A percentile compares a stretch with the other conserved stretches of the same genome.
phyloP scores from a whole-genome alignment of 75 land plant species.

The Cryptomeria japonica region DNA sequence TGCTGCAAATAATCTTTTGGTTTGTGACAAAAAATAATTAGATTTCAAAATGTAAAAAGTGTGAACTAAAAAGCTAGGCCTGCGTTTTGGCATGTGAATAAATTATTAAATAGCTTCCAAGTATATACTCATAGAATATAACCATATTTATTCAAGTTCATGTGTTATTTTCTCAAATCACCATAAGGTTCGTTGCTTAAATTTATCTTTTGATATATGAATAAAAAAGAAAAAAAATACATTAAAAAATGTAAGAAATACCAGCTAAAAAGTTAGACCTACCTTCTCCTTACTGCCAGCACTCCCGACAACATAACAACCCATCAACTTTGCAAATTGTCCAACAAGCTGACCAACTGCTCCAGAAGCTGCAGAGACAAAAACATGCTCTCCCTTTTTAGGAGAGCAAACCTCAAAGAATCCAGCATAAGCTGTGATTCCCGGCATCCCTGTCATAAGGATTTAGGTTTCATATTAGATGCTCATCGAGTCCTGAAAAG shows the following conservation, averaged over 20 bases:
- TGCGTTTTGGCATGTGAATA: conserved; percentile 33
- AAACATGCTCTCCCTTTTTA: conserved; percentile 53
- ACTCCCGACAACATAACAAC: conserved; percentile 69
- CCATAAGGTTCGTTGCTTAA: neutral
- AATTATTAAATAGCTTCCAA: no score
- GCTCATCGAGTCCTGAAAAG: neutral
- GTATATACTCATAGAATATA: neutral
- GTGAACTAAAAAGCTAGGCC: neutral
- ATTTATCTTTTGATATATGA: neutral
- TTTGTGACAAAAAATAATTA: no score
- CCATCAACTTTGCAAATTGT: conserved; percentile 54
- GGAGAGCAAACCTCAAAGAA: conserved; percentile 46
- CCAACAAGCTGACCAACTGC: conserved; percentile 83
- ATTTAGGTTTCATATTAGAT: neutral
- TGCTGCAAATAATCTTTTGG: no score
- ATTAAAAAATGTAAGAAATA: neutral
- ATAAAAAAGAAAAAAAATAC: neutral
- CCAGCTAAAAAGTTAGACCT: neutral
- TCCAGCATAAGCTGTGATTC: conserved; percentile 28
- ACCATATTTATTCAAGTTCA: neutral
- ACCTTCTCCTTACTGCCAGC: conserved; percentile 62
- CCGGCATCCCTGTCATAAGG: conserved; percentile 46
- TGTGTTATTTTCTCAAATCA: neutral
- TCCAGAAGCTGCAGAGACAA: conserved; percentile 71
- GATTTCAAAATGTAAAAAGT: neutral